These are phyloP conservation scores for Russula olivacea DNA, from an alignment of 768 basidiomycete species.

Conservation along the genomic window DNA sequence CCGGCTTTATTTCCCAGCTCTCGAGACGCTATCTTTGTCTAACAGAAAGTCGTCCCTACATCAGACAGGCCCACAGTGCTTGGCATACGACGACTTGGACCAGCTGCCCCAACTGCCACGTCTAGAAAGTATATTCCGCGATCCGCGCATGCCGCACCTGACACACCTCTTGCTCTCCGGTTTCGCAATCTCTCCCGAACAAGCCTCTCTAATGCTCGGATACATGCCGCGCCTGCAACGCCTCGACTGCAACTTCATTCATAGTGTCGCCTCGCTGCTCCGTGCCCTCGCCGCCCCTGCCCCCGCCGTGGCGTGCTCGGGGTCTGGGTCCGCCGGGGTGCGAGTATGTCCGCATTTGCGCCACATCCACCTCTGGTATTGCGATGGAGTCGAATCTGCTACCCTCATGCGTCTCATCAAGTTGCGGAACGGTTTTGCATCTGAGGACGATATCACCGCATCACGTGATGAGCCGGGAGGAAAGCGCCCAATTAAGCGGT, in stretches of 20 bases:
- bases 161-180: conserved; percentile 18
- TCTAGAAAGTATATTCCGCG: conserved; percentile 22
- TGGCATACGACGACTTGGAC: background rate
- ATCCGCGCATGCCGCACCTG: conserved; percentile 21
- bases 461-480: background rate
- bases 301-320: background rate
- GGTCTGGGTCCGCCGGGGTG: background rate
- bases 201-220: conserved; percentile 15
- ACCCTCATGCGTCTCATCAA: conserved; percentile 12
- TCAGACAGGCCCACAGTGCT: background rate
- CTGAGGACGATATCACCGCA: background rate
- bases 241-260: conserved; percentile 23
- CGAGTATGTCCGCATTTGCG: conserved; percentile 14
- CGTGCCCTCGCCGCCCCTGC: conserved; percentile 1
- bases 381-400: conserved; percentile 8
- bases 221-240: conserved; percentile 21
- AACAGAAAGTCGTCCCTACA: conserved; percentile 7
- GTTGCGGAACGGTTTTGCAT: conserved; percentile 15
- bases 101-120: conserved; percentile 13
- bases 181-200: conserved; percentile 11
- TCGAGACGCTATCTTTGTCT: conserved; percentile 19
- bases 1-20: conserved; percentile 16
- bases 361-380: conserved; percentile 19
- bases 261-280: conserved; percentile 6
- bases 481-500: conserved; percentile 2